Evolutionary conservation across 2,329 filamentous ascomycete species (phyloP), one percentile per base, ranked within the genome.

Genomic region (Myriosclerotinia curreyana): DNA sequence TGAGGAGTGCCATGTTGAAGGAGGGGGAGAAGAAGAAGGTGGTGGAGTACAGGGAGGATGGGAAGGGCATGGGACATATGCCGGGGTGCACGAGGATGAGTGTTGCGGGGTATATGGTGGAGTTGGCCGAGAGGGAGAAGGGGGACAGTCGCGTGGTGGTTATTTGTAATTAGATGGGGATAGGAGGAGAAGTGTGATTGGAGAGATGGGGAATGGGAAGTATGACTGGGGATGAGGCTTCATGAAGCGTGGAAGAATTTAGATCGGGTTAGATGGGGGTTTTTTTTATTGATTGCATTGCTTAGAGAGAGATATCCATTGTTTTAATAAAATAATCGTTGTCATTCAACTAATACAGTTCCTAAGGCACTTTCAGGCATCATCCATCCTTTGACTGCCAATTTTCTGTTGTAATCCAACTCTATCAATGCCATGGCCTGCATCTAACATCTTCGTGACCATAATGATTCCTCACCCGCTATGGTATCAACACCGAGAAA

Each of bases 61-160:
- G 69, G 12, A 61, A 61, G 48, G 68, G 65, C 0, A 49, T 62
- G 17, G 66, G 64, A 31, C 58, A 64, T 36, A 52, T 70, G 63
- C 62, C 65, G 1, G 66, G 60, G 3, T 42, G 67, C 20, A 66
- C 48, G 31, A 65, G 65, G 50, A 54, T 50, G 49, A 66, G 48
- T 66, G 77, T 84, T 9, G 81, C 79, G 11, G 69, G 66, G 20
- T 83, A 79, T 70, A 68, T 83, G 68, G 75, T 83, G 5, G 74
- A 78, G 62, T 44, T 22, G 20, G 61, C 53, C 3, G 53, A 64
- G n/a, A 64, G 25, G 6, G 8, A 34, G 22, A 42, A 3, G 15
- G 31, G 46, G 34, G 53, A 40, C 12, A 59, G n/a, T n/a, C 50
- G 25, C n/a, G n/a, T 52, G 20, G 53, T 50, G 8, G 61, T 64